Base-by-base conservation (phyloP, 2,329 filamentous ascomycete species). In the Chalara sp. region DNA sequence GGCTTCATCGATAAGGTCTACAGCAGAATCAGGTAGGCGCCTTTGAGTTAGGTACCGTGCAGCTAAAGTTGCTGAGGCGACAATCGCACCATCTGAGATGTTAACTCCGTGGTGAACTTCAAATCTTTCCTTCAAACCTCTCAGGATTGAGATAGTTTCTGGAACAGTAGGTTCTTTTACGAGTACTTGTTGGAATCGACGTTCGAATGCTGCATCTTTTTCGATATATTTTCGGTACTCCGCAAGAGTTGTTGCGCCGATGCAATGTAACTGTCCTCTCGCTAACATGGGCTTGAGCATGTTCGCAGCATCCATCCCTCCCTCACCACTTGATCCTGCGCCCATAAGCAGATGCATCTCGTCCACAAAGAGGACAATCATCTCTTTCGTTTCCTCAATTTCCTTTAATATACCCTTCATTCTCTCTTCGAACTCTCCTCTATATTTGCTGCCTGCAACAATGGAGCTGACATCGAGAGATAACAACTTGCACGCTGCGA, bases 351-450 rank as follows among this genome's bases (percentile, higher is more conserved):
- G 79, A 73, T 99, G 93, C 58, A 99, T 99, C 70, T 99, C 93
- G 70, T 99, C 93, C 59, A 99, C 93, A 62, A 99, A 99, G 56
- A 99, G 83, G 48, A 99, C 86, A 65, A 99, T 96, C 76, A 91
- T 96, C 52, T 97, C 92, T 67, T 93, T 95, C 47, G 90, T 89
- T 51, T 95, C 85, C 60, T 91, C 81, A 53, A 99, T 96, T 72
- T 99, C 93, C 70, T 97, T 99, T 62, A 99, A 71, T 5, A 99
- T 93, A 50, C 92, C 91, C 79, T 99, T 99, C 91, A 99, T 97
- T 61, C 93, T 83, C 76, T 99, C 93, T 69, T 99, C 93, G 53
- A 99, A 99, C 69, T 99, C 93, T 73, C 93, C 93, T 46, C 93
- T 85, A 74, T 95, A 99, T 73, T 99, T 99, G 80, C 90, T 96